Percentiles rank a stretch among this genome's conserved stretches.
These are phyloP conservation scores for Ophiostoma triangulosporum DNA, from an alignment of 2,329 filamentous ascomycete genomes.

Conservation along the genomic window DNA sequence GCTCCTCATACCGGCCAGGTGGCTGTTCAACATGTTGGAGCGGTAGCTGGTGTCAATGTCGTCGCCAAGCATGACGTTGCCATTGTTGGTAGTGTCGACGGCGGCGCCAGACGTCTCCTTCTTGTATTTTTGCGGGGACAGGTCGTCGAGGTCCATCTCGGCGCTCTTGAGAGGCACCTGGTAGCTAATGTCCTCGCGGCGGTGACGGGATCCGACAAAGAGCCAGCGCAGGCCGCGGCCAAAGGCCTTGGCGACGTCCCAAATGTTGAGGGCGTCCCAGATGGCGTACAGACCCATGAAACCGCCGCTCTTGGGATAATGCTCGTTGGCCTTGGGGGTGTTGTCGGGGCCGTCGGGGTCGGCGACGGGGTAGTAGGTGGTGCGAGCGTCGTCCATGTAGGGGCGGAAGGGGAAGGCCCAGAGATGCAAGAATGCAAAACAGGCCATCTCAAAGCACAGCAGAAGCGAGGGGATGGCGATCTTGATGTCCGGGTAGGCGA, in stretches of 20 bases:
- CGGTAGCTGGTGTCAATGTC: slow-evolving; percentile 12
- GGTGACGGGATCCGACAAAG: slow-evolving; percentile 54
- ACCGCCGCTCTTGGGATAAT: slow-evolving; percentile 46
- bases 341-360: slow-evolving; percentile 28
- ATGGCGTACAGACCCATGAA: slow-evolving; percentile 51
- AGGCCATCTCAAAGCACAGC: slow-evolving; percentile 72
- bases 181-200: slow-evolving; percentile 41
- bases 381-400: slow-evolving; percentile 39
- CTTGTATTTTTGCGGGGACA: slow-evolving; percentile 14
- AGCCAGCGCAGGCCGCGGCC: slow-evolving; percentile 70
- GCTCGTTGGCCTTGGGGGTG: slow-evolving; percentile 29
- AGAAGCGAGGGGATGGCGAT: slow-evolving; percentile 67
- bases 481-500: slow-evolving; percentile 64
- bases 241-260: slow-evolving; percentile 71
- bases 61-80: slow-evolving; percentile 6
- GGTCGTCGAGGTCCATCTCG: slow-evolving; percentile 24
- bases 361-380: slow-evolving; percentile 33
- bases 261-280: slow-evolving; percentile 71
- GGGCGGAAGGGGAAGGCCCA: slow-evolving; percentile 70
- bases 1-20: slow-evolving; percentile 17
- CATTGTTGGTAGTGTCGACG: not conserved
- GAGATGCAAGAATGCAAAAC: slow-evolving; percentile 65
- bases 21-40: slow-evolving; percentile 8
- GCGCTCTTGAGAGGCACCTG: slow-evolving; percentile 17
- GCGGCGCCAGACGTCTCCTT: too few species aligned